Evolutionary conservation across 139 green algal species (phyloP).

Genomic region (Zygnema circumcarinatum): DNA sequence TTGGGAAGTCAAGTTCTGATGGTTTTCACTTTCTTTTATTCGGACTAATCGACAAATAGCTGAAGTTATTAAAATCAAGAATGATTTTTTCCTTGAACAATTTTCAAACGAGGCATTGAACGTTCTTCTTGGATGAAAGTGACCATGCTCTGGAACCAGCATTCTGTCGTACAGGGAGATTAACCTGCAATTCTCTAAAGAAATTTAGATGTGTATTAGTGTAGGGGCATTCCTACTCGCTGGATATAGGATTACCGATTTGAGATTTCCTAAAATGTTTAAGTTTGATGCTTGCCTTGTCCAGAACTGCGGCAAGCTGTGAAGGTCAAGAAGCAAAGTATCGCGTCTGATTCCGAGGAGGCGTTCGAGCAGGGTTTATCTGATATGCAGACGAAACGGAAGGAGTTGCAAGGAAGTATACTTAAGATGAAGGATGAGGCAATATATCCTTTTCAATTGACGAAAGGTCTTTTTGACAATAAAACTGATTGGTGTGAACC

Average conservation of each 20-base stretch:
- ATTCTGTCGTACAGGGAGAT: no score
- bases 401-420: neutral
- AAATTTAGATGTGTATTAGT: no score
- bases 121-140: neutral
- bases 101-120: neutral
- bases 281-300: neutral
- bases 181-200: no score
- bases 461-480: no score
- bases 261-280: neutral
- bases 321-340: neutral
- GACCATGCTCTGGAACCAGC: no score
- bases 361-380: neutral
- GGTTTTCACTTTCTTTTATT: neutral
- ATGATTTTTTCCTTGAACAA: neutral
- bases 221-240: neutral
- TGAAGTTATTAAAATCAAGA: neutral
- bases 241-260: neutral
- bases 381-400: neutral
- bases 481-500: neutral
- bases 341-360: neutral
- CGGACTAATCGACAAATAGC: no score
- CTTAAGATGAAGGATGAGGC: neutral
- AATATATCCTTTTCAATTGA: neutral
- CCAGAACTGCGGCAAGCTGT: neutral
- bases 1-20: neutral